These are phyloP conservation scores for Acanthamoeba healyi DNA, from an alignment of 208 protist genomes.

Conservation along the genomic window DNA sequence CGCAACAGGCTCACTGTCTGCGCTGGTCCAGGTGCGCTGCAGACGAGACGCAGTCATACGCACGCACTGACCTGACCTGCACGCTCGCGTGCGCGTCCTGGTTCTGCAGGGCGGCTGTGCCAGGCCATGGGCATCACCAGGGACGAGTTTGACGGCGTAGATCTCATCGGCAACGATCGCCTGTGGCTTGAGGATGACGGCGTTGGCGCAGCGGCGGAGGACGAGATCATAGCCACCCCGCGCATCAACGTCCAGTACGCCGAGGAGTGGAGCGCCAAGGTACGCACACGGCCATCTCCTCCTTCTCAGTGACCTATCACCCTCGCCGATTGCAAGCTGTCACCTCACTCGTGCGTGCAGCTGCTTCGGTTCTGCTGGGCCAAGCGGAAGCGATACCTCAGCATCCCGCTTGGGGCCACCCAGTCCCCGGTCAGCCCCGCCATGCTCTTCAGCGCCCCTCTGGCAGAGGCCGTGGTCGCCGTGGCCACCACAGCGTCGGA, in stretches of 20 bases:
- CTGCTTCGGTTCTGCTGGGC: constrained; percentile 7
- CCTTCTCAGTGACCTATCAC: no score
- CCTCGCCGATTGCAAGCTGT: no score
- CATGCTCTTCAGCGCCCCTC: constrained; percentile 54
- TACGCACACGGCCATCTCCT: neutral
- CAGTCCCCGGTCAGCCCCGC: neutral
- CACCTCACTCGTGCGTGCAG: neutral
- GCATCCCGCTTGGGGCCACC: neutral
- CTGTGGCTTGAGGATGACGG: constrained; percentile 21
- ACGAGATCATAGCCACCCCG: constrained; percentile 17
- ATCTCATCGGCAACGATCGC: neutral
- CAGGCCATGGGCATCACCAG: neutral
- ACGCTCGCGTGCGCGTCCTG: neutral
- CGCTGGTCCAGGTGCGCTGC: constrained; percentile 2
- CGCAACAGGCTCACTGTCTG: neutral
- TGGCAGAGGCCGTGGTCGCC: constrained; percentile 54
- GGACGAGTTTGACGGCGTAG: constrained; percentile 40
- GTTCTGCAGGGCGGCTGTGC: neutral
- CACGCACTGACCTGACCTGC: no score
- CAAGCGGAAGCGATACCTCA: neutral
- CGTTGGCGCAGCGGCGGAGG: neutral
- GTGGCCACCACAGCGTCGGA: no score
- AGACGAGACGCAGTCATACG: no score
- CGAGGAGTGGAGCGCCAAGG: constrained; percentile 15
- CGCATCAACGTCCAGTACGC: constrained; percentile 50